phyloP scores from a whole-genome alignment of 2,329 filamentous ascomycete genomes.

The Dactylonectria estremocensis region DNA sequence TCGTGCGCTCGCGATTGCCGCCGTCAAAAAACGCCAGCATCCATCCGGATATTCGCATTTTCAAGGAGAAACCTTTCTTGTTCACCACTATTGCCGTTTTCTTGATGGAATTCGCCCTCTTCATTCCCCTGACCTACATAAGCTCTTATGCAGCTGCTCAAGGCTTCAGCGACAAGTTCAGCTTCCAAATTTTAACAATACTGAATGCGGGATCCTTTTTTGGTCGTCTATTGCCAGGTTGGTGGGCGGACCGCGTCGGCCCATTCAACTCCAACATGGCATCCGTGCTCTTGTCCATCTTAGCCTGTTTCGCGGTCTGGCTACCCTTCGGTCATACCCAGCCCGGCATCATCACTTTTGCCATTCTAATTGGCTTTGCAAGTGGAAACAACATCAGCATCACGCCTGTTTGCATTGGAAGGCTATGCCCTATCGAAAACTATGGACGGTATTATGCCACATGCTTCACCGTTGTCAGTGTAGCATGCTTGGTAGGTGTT shows the following conservation, averaged over 20 bases:
- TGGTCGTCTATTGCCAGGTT: conserved; percentile 82
- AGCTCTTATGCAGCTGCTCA: conserved; percentile 69
- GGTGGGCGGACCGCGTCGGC: conserved; percentile 80
- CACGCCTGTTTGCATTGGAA: conserved; percentile 78
- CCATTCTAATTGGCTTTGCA: conserved; percentile 75
- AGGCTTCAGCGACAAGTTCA: conserved; percentile 72
- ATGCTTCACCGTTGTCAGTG: conserved; percentile 75
- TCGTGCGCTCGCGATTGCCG: conserved; percentile 12
- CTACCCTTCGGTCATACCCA: conserved; percentile 61
- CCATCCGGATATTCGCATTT: conserved; percentile 9
- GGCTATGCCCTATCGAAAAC: conserved; percentile 76
- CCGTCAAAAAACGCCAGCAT: conserved; percentile 13
- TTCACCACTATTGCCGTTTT: conserved; percentile 74
- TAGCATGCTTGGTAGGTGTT: conserved; percentile 60
- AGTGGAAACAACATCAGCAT: conserved; percentile 77
- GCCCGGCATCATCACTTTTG: conserved; percentile 70
- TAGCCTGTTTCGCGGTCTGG: conserved; percentile 79
- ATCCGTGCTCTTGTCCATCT: conserved; percentile 67
- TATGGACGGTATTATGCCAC: conserved; percentile 80
- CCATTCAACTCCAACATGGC: conserved; percentile 83
- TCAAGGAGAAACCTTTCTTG: conserved; percentile 60
- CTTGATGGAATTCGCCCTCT: conserved; percentile 77
- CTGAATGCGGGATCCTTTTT: conserved; percentile 82
- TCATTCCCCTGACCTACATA: conserved; percentile 83
- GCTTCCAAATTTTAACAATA: conserved; percentile 81